A percentile compares a stretch with the other conserved stretches of the same genome.
Evolutionary conservation across 345 rosid species (phyloP).

Genomic region (Balakata baccata): DNA sequence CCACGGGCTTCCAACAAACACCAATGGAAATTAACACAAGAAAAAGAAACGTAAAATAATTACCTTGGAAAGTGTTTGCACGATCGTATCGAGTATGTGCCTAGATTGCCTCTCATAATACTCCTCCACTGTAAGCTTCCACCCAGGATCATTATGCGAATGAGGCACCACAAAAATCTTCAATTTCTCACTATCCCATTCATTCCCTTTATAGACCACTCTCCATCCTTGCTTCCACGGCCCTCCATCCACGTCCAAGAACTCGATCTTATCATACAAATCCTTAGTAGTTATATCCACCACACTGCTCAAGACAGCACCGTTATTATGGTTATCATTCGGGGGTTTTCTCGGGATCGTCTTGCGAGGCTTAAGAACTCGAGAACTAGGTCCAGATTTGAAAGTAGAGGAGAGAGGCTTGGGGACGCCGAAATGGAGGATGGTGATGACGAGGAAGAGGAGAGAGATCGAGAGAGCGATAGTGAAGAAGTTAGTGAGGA

Average conservation of each 20-base stretch:
- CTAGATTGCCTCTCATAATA: slow-evolving; percentile 77
- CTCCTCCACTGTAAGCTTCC: slow-evolving; percentile 97
- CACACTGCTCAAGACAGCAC: slow-evolving; percentile 36
- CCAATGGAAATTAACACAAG: background rate
- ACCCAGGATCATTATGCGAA: slow-evolving; percentile 98
- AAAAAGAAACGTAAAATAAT: background rate
- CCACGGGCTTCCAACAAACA: background rate
- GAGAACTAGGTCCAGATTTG: slow-evolving; percentile 35
- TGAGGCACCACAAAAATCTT: slow-evolving; percentile 92
- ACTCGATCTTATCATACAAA: slow-evolving; percentile 85
- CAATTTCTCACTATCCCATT: slow-evolving; percentile 83
- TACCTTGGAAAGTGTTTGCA: slow-evolving; percentile 81
- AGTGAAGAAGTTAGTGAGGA: slow-evolving; percentile 70
- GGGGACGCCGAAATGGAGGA: slow-evolving; percentile 74
- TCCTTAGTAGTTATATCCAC: slow-evolving; percentile 85
- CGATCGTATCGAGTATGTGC: slow-evolving; percentile 83
- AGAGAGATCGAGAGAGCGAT: slow-evolving; percentile 63
- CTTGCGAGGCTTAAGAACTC: slow-evolving; percentile 35
- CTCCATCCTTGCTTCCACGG: slow-evolving; percentile 98
- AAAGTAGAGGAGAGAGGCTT: slow-evolving; percentile 55
- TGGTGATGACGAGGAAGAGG: slow-evolving; percentile 63
- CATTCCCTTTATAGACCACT: slow-evolving; percentile 67
- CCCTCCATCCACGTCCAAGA: slow-evolving; percentile 76
- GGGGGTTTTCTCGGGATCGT: slow-evolving; percentile 7
- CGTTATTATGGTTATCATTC: slow-evolving; percentile 10